A percentile compares a stretch with the other conserved stretches of the same genome.
Conservation (phyloP, 352 stramenopile genomes). For the Stramenopiles sp. region DNA sequence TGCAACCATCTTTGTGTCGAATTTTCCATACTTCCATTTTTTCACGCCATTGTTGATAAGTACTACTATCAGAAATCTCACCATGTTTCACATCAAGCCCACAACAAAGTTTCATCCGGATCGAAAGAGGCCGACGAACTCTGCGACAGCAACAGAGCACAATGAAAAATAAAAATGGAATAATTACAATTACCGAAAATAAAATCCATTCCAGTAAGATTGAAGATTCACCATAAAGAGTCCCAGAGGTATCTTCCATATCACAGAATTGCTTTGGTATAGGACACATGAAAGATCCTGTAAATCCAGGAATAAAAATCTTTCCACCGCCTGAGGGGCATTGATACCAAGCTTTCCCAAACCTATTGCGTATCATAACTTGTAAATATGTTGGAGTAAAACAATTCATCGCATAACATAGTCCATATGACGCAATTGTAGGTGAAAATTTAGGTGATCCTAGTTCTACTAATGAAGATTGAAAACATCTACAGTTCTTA, state of each 20-base stretch:
- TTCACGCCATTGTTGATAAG: no score
- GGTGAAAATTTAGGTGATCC: background rate
- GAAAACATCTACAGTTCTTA: constrained; percentile 9
- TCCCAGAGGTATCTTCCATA: constrained; percentile 7
- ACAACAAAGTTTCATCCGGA: no score
- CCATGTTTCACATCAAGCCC: no score
- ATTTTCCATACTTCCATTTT: no score
- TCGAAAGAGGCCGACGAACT: no score
- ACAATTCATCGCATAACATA: constrained; percentile 11
- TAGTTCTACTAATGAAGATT: constrained; percentile 4
- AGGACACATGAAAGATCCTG: constrained; percentile 5
- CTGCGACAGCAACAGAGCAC: no score
- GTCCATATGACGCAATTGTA: constrained; percentile 8
- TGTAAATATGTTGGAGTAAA: constrained; percentile 9
- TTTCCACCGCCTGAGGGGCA: constrained; percentile 10
- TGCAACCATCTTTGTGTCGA: no score
- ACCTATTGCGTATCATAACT: constrained; percentile 4
- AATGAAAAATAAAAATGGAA: no score
- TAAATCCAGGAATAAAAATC: constrained; percentile 9
- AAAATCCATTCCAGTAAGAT: no score
- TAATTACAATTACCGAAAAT: no score
- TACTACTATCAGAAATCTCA: no score
- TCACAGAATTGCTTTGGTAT: constrained; percentile 9
- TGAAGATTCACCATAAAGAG: constrained; percentile 10
- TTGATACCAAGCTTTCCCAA: constrained; percentile 9